phyloP scores from a whole-genome alignment of 768 basidiomycete species.

The Tylopilus sp. region DNA sequence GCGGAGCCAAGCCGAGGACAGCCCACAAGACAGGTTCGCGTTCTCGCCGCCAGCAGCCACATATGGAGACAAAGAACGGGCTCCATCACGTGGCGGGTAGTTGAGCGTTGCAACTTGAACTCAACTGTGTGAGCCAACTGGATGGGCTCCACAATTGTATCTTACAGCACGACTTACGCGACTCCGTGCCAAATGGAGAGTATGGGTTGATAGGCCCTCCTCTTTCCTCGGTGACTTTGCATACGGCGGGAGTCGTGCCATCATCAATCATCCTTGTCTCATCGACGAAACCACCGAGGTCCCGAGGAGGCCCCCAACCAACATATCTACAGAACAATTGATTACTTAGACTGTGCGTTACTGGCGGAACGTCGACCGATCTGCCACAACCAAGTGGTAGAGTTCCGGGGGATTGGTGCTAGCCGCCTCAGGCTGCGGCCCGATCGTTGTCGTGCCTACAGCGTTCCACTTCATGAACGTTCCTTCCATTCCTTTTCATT shows the following conservation, averaged over 20 bases:
- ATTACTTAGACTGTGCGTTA: not conserved
- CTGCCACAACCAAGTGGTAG: not conserved
- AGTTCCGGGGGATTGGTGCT: not conserved
- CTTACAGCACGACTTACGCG: not conserved
- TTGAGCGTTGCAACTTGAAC: too few relatives aligned
- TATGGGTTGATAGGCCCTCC: too few relatives aligned
- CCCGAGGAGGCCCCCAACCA: constrained; percentile 4
- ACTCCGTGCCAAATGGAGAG: not conserved
- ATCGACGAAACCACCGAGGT: constrained; percentile 11
- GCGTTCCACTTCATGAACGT: not conserved
- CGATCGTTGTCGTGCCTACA: constrained; percentile 11
- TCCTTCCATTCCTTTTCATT: not conserved
- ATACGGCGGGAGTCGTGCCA: too few relatives aligned
- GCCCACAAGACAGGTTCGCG: too few relatives aligned
- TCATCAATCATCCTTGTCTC: not conserved
- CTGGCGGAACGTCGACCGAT: constrained; percentile 2
- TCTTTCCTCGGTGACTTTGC: not conserved
- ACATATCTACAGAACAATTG: not conserved
- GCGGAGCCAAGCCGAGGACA: too few relatives aligned
- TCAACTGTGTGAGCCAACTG: too few relatives aligned
- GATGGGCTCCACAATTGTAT: too few relatives aligned
- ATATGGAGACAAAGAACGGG: too few relatives aligned
- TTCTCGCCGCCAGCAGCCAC: too few relatives aligned
- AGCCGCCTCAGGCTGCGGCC: not conserved
- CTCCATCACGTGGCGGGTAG: too few relatives aligned